Percentiles rank a stretch among this genome's conserved stretches.
Conservation (phyloP, 108 stramenopile genomes). For the Parmales sp. region DNA sequence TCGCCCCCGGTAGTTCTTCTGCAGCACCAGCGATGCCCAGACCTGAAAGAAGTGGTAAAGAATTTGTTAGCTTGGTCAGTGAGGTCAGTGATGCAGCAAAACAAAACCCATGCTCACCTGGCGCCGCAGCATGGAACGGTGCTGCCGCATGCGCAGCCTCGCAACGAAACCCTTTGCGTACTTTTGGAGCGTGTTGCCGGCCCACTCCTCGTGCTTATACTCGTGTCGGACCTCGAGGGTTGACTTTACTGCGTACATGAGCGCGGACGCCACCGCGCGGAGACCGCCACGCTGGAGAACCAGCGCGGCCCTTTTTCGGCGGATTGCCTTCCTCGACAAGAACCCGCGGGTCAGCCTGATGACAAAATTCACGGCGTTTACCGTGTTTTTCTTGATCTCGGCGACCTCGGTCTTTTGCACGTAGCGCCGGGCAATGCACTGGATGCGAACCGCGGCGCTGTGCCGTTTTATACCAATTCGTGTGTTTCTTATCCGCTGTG, state of each 20-base stretch:
- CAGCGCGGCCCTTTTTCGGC: background rate
- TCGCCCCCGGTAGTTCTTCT: conserved; percentile 7
- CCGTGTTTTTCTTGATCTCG: conserved; percentile 13
- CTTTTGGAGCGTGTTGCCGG: background rate
- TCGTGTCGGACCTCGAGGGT: conserved; percentile 11
- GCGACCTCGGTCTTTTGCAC: conserved; percentile 6
- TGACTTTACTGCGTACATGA: conserved; percentile 10
- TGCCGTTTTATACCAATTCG: background rate
- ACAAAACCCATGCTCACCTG: no score
- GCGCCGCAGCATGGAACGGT: background rate
- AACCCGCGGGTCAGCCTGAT: background rate
- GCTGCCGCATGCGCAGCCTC: background rate
- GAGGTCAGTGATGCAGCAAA: no score
- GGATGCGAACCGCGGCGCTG: background rate
- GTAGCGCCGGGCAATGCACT: conserved; percentile 5
- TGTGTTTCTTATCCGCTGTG: background rate
- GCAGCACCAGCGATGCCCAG: conserved; percentile 4
- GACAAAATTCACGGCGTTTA: background rate
- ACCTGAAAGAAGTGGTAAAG: no score
- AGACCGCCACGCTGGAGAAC: conserved; percentile 12
- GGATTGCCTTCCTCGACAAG: background rate
- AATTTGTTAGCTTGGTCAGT: no score
- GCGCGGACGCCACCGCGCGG: background rate
- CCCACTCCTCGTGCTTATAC: conserved; percentile 12
- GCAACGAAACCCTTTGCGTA: conserved; percentile 9